Base-by-base conservation (phyloP, 1,139 yeast genomes). In the Debaryomyces sp. region DNA sequence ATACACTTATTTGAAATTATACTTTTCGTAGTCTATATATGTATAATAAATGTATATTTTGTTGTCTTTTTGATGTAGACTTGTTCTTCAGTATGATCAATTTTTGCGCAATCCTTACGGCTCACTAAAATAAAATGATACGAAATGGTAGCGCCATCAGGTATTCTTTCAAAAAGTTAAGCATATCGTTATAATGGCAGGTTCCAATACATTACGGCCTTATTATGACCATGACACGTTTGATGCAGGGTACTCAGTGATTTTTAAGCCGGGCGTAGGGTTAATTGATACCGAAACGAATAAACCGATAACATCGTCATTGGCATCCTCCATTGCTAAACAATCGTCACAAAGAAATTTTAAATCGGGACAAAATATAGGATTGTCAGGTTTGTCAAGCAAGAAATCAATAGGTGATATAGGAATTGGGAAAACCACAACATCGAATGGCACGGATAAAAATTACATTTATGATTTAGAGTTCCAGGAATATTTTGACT, bases 201-300 rank as follows among this genome's bases (percentile, higher is more conserved):
- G 53, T 36, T 17, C 49, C 7, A 48, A 49, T 15, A 51, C 52
- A 30, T 67, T 80, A 50, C 78, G 96, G 65, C 96, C 96, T 3
- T 88, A 88, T 64, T 84, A 85, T 62, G 85, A 86, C 63, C 81
- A 87, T 35, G 87, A 80, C 39, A 73, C 87, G 1, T 88, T 88
- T 67, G 77, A 84, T 61, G 84, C 85, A 2, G 89, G 87, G 7
- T 82, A 85, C 57, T 73, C 82, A 32, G 87, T 85, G 22, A 75
- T 82, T 6, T 84, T 73, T 58, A 76, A 78, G 52, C 85, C 86
- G 1, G 87, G 86, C 0, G 72, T 78, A 17, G 89, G 89, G 34
- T 80, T 83, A 36, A 76, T 76, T 30, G 73, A 76, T 50, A 69
- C 78, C 1, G 63, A 62, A 10, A 68, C 74, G 6, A 67, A 72